Base-by-base conservation (phyloP, 805 yeast genomes). In the Blastobotrys chiropterorum region DNA sequence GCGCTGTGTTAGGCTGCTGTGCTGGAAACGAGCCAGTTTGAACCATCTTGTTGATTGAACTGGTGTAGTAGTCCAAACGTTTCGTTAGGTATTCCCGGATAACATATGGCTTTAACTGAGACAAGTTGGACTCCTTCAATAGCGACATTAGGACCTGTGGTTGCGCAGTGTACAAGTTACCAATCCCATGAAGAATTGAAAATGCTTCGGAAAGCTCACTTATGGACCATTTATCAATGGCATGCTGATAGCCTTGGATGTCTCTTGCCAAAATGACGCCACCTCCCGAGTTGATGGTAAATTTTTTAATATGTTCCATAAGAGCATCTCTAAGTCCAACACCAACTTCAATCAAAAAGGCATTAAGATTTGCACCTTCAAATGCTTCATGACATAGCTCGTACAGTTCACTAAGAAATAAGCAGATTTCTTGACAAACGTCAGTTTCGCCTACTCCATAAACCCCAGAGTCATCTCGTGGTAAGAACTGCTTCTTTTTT, bases 221-320 rank as follows among this genome's bases (percentile, higher is more conserved):
- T 14, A 85, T 73, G 5, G 73, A 70, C 92, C 94, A 88, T 43
- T 74, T 75, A 51, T 83, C 88, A 43, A 86, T 75, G 13, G 79
- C 73, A 14, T 78, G 73, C 65, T 88, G 92, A 62, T 84, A 87
- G 45, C 86, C 79, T 39, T 86, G 85, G 5, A 86, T 81, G 67
- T 90, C 97, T 60, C 84, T 86, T 16, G 95, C 86, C 13, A 88
- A 77, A 13, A 85, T 80, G 54, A 84, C 75, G 30, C 96, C 96
- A 49, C 97, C 98, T 4, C 82, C 79, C 1, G 89, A 81, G 59
- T 81, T 86, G 56, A 90, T 87, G 41, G 79, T 81, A 64, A 80
- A 86, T 61, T 82, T 85, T 54, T 82, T 82, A 65, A 84, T 83
- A 64, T 90, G 97, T 22, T 75, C 78, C 59, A 88, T 71, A 46